Evolutionary conservation across 805 yeast species (phyloP).

Genomic region (Yamadazyma ubonensis): DNA sequence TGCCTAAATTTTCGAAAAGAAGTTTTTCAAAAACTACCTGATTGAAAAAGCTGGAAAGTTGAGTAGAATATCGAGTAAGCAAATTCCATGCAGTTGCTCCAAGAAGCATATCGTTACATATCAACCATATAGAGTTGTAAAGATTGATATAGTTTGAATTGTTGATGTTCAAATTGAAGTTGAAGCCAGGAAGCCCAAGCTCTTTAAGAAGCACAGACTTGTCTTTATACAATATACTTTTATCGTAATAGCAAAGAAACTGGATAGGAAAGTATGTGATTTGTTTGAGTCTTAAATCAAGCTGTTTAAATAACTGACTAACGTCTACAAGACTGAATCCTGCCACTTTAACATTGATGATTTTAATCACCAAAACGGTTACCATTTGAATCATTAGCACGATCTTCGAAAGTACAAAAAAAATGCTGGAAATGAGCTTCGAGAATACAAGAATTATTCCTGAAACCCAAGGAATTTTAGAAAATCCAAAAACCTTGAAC

Average conservation of each 20-base stretch:
- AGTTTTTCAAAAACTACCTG: slow-evolving; percentile 33
- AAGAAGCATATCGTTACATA: slow-evolving; percentile 73
- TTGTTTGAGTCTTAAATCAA: slow-evolving; percentile 76
- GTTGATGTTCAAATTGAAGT: slow-evolving; percentile 36
- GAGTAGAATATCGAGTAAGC: slow-evolving; percentile 30
- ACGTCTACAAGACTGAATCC: slow-evolving; percentile 32
- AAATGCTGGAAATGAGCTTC: neutral
- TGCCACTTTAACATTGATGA: slow-evolving; percentile 27
- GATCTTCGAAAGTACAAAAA: slow-evolving; percentile 12
- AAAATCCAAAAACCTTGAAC: no score
- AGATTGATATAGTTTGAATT: slow-evolving; percentile 66
- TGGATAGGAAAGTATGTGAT: slow-evolving; percentile 78
- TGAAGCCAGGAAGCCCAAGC: slow-evolving; percentile 34
- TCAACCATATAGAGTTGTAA: slow-evolving; percentile 86
- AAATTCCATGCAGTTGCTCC: slow-evolving; percentile 61
- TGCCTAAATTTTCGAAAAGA: slow-evolving; percentile 46
- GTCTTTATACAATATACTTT: slow-evolving; percentile 37
- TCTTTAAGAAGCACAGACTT: slow-evolving; percentile 44
- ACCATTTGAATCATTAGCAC: slow-evolving; percentile 18
- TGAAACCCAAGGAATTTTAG: no score
- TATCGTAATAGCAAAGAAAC: slow-evolving; percentile 55
- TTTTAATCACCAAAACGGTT: slow-evolving; percentile 19
- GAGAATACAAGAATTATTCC: no score
- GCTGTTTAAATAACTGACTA: slow-evolving; percentile 71
- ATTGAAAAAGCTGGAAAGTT: slow-evolving; percentile 23